These are phyloP conservation scores for Claviceps digitariae DNA, from an alignment of 2,329 filamentous ascomycete species.

Conservation along the genomic window DNA sequence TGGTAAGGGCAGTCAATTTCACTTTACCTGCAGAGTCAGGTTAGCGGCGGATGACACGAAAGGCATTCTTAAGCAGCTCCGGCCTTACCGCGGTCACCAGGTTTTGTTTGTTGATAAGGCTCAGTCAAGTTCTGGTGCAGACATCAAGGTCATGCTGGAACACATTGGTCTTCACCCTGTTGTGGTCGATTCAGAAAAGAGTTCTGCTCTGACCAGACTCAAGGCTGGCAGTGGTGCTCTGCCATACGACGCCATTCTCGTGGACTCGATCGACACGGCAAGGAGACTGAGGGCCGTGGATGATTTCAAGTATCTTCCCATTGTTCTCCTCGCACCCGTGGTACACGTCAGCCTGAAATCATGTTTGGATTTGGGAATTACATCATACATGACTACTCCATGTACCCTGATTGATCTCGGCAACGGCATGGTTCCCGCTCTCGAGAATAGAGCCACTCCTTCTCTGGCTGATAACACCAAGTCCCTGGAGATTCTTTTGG, in stretches of 20 bases:
- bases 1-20: conserved; percentile 85
- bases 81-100: conserved; percentile 83
- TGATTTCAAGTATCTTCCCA: conserved; percentile 95
- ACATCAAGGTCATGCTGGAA: conserved; percentile 66
- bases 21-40: conserved; percentile 87
- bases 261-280: conserved; percentile 89
- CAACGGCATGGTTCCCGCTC: conserved; percentile 88
- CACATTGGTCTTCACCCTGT: conserved; percentile 68
- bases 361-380: conserved; percentile 86
- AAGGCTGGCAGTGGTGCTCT: conserved; percentile 39
- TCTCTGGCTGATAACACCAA: conserved; percentile 87
- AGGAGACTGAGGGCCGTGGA: conserved; percentile 72
- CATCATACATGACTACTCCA: conserved; percentile 98
- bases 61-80: conserved; percentile 68
- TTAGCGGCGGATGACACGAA: conserved; percentile 67
- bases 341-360: conserved; percentile 90
- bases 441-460: conserved; percentile 86
- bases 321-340: conserved; percentile 78
- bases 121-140: conserved; percentile 59
- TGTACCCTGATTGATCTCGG: conserved; percentile 88
- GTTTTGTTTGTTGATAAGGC: conserved; percentile 93
- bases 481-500: conserved; percentile 87
- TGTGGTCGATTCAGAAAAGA: conserved; percentile 70
- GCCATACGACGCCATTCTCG: conserved; percentile 87
- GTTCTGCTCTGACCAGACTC: conserved; percentile 39